These are phyloP conservation scores for Aspergillus latus DNA, from an alignment of 2,329 filamentous ascomycete species.

Conservation along the genomic window DNA sequence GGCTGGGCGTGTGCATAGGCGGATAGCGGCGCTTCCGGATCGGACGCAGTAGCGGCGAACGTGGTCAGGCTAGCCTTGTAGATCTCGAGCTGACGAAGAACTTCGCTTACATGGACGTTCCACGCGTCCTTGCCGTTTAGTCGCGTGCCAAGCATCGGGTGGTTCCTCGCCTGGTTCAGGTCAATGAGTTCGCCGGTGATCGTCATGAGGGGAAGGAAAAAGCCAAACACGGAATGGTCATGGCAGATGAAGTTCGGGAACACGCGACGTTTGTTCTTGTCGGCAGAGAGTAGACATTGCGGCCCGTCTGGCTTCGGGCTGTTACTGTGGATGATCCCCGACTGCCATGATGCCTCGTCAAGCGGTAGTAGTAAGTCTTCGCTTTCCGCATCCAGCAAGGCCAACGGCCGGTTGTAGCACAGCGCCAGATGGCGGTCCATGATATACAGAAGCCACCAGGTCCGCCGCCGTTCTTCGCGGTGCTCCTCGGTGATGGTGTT, in stretches of 20 bases:
- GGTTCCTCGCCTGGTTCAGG: conserved; percentile 82
- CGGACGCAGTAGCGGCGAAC: conserved; percentile 30
- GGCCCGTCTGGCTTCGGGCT: conserved; percentile 43
- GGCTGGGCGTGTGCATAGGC: conserved; percentile 59
- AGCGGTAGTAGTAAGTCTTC: conserved; percentile 81
- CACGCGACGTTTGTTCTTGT: conserved; percentile 52
- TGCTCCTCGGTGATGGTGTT: conserved; percentile 69
- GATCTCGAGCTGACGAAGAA: conserved; percentile 73
- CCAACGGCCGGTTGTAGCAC: conserved; percentile 88
- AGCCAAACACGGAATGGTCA: conserved; percentile 85
- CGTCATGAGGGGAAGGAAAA: conserved; percentile 91
- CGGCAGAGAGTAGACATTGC: conserved; percentile 35
- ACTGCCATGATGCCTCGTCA: conserved; percentile 83
- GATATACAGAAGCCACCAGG: conserved; percentile 93
- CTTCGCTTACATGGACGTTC: conserved; percentile 77
- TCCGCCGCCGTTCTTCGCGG: conserved; percentile 80
- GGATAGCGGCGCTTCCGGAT: conserved; percentile 31
- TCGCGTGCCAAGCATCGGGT: conserved; percentile 75
- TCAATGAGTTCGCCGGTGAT: conserved; percentile 91
- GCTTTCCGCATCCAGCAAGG: conserved; percentile 84
- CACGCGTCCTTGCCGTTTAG: conserved; percentile 74
- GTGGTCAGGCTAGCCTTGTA: conserved; percentile 73
- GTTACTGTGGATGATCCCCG: conserved; percentile 68
- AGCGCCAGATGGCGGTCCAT: conserved; percentile 86
- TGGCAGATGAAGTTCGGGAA: conserved; percentile 83